phyloP scores from a whole-genome alignment of 225 moss, liverwort and hornwort genomes.

The Sphagnum tenellum region DNA sequence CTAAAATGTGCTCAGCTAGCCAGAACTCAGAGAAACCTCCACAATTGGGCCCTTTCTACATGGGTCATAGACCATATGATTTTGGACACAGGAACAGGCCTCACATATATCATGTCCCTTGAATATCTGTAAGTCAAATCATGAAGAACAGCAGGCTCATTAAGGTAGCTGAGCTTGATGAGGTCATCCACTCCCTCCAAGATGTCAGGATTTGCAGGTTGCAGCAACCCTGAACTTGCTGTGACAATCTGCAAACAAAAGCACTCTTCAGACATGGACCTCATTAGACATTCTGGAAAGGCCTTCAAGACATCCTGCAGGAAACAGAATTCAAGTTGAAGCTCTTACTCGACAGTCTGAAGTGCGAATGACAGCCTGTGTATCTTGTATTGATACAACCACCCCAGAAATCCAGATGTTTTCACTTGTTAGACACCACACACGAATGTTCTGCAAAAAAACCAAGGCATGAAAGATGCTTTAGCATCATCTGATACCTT shows the following conservation, averaged over 20 bases:
- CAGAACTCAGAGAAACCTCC: too few species aligned
- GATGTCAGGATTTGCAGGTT: conserved; percentile 96
- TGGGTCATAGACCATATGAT: too few species aligned
- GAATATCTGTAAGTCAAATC: conserved; percentile 80
- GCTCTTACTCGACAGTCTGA: conserved; percentile 44
- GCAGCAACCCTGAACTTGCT: conserved; percentile 47
- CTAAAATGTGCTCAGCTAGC: background rate
- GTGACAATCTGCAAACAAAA: conserved; percentile 51
- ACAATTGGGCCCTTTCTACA: too few species aligned
- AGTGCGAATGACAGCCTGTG: conserved; percentile 57
- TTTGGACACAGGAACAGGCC: conserved; percentile 4
- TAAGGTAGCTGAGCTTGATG: conserved; percentile 90
- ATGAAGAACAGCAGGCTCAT: conserved; percentile 96
- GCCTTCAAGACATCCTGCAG: too few species aligned
- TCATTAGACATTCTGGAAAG: too few species aligned
- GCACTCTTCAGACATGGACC: too few species aligned
- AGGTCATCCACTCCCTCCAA: conserved; percentile 93
- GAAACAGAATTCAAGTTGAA: background rate
- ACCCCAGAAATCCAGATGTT: conserved; percentile 70
- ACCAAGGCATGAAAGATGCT: too few species aligned
- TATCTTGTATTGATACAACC: conserved; percentile 59
- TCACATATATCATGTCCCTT: conserved; percentile 91
- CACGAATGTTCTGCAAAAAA: conserved; percentile 51
- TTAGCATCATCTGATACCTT: too few species aligned
- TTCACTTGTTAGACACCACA: conserved; percentile 57